Conservation (phyloP, 768 basidiomycete species). For the Trametes cingulata region DNA sequence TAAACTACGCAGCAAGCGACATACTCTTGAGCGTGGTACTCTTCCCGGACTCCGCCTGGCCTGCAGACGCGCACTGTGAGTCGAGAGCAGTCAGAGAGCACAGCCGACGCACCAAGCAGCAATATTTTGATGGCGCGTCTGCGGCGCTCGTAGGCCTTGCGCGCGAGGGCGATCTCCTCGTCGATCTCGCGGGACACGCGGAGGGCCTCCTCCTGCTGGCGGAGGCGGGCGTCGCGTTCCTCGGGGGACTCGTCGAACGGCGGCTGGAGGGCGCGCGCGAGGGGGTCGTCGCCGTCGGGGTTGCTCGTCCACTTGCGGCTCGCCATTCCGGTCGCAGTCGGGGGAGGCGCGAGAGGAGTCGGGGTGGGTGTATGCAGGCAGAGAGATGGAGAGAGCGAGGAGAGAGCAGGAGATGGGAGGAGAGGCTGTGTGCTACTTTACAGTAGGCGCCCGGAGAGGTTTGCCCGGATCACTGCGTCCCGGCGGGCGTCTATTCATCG, state of each 20-base stretch:
- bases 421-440: neutral
- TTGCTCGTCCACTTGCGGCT: constrained; percentile 5
- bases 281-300: constrained; percentile 35
- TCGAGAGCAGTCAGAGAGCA: neutral
- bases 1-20: neutral
- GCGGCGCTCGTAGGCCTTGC: constrained; percentile 48
- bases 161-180: constrained; percentile 44
- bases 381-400: too few species aligned
- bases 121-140: constrained; percentile 56
- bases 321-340: constrained; percentile 4
- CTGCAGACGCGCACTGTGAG: constrained; percentile 29
- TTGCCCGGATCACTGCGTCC: neutral
- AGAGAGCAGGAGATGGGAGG: neutral
- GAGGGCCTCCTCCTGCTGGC: constrained; percentile 43
- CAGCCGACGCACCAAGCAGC: constrained; percentile 47
- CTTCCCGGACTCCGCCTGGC: constrained; percentile 66
- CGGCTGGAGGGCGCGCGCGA: constrained; percentile 33
- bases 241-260: constrained; percentile 40
- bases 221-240: constrained; percentile 37
- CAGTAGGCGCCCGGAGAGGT: neutral
- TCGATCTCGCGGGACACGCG: constrained; percentile 52
- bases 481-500: neutral
- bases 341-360: neutral
- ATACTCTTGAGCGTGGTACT: constrained; percentile 36
- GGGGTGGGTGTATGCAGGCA: neutral